Conservation (phyloP, 2,329 filamentous ascomycete species). For the Dothistroma pini region DNA sequence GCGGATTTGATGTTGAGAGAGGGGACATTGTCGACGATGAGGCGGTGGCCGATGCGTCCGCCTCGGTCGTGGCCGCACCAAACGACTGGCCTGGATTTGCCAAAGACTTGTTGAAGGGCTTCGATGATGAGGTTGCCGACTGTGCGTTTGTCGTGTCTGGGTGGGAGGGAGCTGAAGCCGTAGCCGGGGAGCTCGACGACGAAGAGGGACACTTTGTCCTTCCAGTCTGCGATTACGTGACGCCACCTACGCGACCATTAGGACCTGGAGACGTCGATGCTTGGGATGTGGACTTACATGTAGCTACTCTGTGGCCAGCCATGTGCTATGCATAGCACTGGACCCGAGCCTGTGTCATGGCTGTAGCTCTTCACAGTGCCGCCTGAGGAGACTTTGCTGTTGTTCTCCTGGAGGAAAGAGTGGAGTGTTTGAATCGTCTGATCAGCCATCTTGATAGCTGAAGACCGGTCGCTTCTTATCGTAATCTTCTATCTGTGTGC, state of each 20-base stretch:
- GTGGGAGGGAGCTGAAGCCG: conserved; percentile 40
- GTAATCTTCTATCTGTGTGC: neutral
- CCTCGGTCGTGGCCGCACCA: conserved; percentile 51
- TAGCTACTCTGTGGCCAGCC: conserved; percentile 46
- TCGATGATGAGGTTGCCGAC: conserved; percentile 44
- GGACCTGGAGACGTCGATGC: neutral
- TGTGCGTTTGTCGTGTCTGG: conserved; percentile 38
- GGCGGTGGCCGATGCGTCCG: conserved; percentile 48
- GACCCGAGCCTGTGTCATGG: conserved; percentile 32
- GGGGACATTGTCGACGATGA: conserved; percentile 42
- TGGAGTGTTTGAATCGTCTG: conserved; percentile 29
- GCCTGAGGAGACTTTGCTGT: conserved; percentile 28
- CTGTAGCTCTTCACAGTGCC: conserved; percentile 34
- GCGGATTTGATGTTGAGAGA: conserved; percentile 39
- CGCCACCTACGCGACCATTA: conserved; percentile 25
- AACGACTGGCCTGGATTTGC: conserved; percentile 37
- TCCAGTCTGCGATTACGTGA: conserved; percentile 38
- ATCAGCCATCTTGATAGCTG: conserved; percentile 22
- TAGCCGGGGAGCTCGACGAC: conserved; percentile 49
- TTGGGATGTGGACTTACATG: conserved; percentile 20
- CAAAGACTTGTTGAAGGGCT: conserved; percentile 37
- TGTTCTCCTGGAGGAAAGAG: conserved; percentile 29
- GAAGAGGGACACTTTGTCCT: conserved; percentile 43
- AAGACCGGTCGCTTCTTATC: neutral
- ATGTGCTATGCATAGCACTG: conserved; percentile 45